Conservation (phyloP, 2,329 filamentous ascomycete genomes). For the Chaetomiaceae sp. region DNA sequence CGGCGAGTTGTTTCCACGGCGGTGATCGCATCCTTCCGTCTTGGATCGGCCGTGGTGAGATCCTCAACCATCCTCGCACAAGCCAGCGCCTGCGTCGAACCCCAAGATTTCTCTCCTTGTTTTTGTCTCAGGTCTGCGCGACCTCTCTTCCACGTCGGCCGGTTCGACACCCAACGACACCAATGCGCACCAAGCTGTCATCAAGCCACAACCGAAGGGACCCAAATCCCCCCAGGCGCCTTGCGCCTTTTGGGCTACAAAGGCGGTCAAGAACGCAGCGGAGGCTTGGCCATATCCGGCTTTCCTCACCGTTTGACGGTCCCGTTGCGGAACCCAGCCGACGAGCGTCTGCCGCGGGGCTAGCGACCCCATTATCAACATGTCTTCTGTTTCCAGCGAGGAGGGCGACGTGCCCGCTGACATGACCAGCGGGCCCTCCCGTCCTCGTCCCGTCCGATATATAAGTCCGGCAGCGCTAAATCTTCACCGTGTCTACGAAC, state of each 20-base stretch:
- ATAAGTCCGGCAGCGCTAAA: slow-evolving; percentile 58
- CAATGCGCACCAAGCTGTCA: slow-evolving; percentile 11
- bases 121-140: slow-evolving; percentile 12
- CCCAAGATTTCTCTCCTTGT: slow-evolving; percentile 3
- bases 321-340: neutral
- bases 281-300: neutral
- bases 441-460: slow-evolving; percentile 34
- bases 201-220: slow-evolving; percentile 14
- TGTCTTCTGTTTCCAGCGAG: slow-evolving; percentile 25
- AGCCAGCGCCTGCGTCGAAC: slow-evolving; percentile 18
- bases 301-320: neutral
- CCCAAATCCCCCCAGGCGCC: neutral
- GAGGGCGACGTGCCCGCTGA: slow-evolving; percentile 16
- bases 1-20: slow-evolving; percentile 4
- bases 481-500: slow-evolving; percentile 57
- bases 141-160: slow-evolving; percentile 13
- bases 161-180: slow-evolving; percentile 5
- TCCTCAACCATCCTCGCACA: slow-evolving; percentile 10
- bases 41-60: slow-evolving; percentile 7
- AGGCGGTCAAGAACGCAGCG: slow-evolving; percentile 1
- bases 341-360: neutral
- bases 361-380: slow-evolving; percentile 13
- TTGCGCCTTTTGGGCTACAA: slow-evolving; percentile 1
- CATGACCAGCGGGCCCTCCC: slow-evolving; percentile 18
- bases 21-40: slow-evolving; percentile 11